Evolutionary conservation across 441 rosid genomes (phyloP).

Genomic region (Melastoma candidum): DNA sequence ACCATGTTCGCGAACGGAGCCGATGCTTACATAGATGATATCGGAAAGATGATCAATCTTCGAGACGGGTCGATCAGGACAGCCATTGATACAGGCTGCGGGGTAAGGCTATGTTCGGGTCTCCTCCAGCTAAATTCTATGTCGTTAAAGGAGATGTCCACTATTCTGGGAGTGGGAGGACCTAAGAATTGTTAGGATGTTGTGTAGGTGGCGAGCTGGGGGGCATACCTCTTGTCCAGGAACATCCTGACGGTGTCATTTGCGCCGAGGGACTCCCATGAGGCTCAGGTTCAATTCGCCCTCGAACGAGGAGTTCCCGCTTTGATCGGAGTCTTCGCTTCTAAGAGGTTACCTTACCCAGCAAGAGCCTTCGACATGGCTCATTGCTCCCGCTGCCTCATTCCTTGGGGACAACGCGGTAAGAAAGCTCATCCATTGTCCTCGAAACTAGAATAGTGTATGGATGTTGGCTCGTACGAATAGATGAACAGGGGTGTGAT

Average conservation of each 20-base stretch:
- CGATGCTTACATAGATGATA: constrained; percentile 7
- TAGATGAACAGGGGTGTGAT: neutral
- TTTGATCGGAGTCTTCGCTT: constrained; percentile 16
- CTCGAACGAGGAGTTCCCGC: constrained; percentile 19
- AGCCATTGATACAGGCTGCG: constrained; percentile 6
- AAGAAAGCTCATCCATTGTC: neutral
- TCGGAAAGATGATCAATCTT: constrained; percentile 4
- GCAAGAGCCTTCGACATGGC: constrained; percentile 19
- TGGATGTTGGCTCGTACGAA: neutral
- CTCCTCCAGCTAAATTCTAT: neutral
- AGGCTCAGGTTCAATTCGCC: constrained; percentile 19
- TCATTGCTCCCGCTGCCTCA: constrained; percentile 22
- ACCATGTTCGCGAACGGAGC: constrained; percentile 7
- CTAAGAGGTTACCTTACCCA: constrained; percentile 17
- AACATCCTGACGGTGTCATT: constrained; percentile 15
- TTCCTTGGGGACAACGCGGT: constrained; percentile 18
- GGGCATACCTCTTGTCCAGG: constrained; percentile 12
- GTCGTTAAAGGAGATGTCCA: neutral
- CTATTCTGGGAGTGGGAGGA: neutral
- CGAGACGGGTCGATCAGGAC: constrained; percentile 5
- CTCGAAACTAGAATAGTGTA: too few species aligned
- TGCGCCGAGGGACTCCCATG: constrained; percentile 17
- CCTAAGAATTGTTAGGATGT: neutral
- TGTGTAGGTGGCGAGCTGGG: constrained; percentile 18
- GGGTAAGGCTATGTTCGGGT: neutral